Evolutionary conservation across 2,329 filamentous ascomycete species (phyloP), one percentile per base, ranked within the genome.

Genomic region (Penicillium sp.): DNA sequence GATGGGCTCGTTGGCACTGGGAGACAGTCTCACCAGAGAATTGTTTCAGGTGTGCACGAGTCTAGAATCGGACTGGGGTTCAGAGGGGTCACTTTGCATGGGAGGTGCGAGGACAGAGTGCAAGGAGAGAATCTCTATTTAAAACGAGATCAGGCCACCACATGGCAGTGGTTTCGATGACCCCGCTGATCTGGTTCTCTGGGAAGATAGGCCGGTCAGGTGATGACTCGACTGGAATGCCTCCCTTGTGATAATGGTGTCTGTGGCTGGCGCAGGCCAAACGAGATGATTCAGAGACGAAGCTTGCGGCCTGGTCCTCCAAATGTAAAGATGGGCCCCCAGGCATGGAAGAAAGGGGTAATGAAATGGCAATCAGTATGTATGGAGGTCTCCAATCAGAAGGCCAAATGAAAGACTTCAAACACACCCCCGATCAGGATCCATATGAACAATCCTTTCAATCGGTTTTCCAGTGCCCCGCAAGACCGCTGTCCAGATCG

Each of bases 401-500:
- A 3, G 8, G 4, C 28, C 28, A 31, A 20, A 20, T 20, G 22
- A 2, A 42, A 15, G 12, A 14, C 35, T 34, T 22, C 28, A 12
- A 53, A 14, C 22, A 5, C 37, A 42, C 50, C 8, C 42, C 28
- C 17, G 31, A 47, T 42, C 54, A 45, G n/a, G 12, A 37, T 51
- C 31, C 28, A 41, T n/a, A n/a, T 5, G 51, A 11, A 14, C 11
- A 1, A 15, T 6, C 31, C 14, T 31, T 60, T 90, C 83, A 96
- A 75, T 97, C 94, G 22, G 88, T 89, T 81, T 98, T 98, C 93
- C 94, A 98, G 76, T 98, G 94, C 41, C 86, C 86, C 3, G 87
- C 87, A 58, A 92, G 76, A 34, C 85, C 83, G 35, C 85, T 83
- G 69, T 96, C 91, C 51, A 91, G 85, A 70, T 96, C 91, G 57